A percentile compares a stretch with the other conserved stretches of the same genome.
These are phyloP conservation scores for Tricholoma sp. DNA, from an alignment of 768 basidiomycete species.

Conservation along the genomic window DNA sequence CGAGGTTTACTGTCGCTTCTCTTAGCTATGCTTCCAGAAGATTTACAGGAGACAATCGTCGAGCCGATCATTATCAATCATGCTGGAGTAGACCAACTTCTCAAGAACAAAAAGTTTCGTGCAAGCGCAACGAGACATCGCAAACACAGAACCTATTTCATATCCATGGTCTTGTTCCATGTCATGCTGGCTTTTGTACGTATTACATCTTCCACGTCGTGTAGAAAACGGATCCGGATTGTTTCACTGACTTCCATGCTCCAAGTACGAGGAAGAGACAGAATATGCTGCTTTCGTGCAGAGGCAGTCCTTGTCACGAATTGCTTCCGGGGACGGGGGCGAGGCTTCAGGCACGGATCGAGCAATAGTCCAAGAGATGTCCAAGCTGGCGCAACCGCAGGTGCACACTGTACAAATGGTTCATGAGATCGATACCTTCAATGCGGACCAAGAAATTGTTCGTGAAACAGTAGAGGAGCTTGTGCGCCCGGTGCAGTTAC, in stretches of 20 bases:
- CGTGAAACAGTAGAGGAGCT: too few species aligned
- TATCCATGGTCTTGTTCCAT: constrained; percentile 5
- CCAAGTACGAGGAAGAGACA: constrained; percentile 1
- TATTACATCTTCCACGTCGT: not conserved
- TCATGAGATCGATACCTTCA: not conserved
- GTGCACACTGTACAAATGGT: not conserved
- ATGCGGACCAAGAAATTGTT: too few species aligned
- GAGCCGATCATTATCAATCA: not conserved
- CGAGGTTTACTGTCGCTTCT: constrained; percentile 7
- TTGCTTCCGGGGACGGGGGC: not conserved
- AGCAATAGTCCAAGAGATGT: not conserved
- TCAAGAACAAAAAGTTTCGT: not conserved
- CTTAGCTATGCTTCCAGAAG: constrained; percentile 1
- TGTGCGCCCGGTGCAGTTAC: not conserved
- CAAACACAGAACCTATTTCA: constrained; percentile 4
- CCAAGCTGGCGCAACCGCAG: not conserved
- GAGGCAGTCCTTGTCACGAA: not conserved
- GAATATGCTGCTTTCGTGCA: constrained; percentile 1
- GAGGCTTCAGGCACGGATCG: not conserved
- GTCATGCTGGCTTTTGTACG: constrained; percentile 8
- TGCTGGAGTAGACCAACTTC: constrained; percentile 1
- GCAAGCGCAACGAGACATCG: not conserved
- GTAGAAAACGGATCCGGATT: not conserved
- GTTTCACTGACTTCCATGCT: not conserved
- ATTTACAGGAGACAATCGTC: not conserved